Evolutionary conservation across 257 asterid species (phyloP).

Genomic region (Solanum medicagineum): DNA sequence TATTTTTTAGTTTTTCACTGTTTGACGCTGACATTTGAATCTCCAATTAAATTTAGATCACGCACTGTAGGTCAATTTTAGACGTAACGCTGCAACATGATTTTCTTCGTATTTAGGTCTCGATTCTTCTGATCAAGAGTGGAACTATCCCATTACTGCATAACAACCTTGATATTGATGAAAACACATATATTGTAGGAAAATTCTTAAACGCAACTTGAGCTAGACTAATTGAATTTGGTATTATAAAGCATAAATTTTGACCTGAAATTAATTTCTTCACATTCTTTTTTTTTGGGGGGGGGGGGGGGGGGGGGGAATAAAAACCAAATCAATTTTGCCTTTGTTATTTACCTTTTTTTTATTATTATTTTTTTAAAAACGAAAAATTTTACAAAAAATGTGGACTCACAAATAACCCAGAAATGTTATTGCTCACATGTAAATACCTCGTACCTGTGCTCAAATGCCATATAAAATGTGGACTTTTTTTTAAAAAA

Average conservation of each 20-base stretch:
- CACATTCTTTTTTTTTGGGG: no score
- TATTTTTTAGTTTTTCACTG: no score
- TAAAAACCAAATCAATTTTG: background rate
- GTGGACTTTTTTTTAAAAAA: no score
- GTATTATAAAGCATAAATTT: background rate
- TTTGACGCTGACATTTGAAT: no score
- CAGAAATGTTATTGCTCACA: background rate
- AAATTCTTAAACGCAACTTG: background rate
- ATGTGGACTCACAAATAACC: background rate
- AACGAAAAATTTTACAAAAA: no score
- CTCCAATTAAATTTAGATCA: no score
- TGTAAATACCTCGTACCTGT: background rate
- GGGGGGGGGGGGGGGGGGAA: no score
- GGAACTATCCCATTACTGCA: no score
- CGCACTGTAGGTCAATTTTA: fast-evolving
- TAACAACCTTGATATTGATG: no score
- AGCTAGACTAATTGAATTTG: background rate
- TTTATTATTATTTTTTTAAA: background rate
- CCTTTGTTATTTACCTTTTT: background rate
- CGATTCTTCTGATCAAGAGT: no score
- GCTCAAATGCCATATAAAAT: background rate
- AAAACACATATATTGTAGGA: background rate
- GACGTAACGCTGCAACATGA: no score
- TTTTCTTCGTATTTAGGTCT: no score
- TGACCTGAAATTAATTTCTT: background rate